These are phyloP conservation scores for Globisporangium irregulare DNA, from an alignment of 352 stramenopile genomes.

Conservation along the genomic window DNA sequence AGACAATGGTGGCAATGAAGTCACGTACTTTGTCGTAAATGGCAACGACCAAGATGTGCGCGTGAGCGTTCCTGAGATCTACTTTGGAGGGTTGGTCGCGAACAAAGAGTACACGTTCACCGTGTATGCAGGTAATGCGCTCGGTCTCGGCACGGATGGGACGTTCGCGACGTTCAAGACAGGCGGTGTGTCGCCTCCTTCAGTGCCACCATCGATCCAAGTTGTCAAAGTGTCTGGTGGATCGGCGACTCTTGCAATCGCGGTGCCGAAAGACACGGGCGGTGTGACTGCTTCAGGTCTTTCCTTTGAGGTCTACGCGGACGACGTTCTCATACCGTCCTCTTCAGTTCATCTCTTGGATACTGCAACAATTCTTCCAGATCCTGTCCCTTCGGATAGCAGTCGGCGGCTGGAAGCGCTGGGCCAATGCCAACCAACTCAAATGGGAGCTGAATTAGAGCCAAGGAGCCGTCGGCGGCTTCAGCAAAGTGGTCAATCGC, in stretches of 20 bases:
- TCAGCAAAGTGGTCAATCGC: neutral
- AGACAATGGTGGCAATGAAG: slow-evolving; percentile 49
- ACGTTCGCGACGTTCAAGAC: slow-evolving; percentile 27
- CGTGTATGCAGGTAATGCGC: slow-evolving; percentile 44
- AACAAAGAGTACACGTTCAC: slow-evolving; percentile 43
- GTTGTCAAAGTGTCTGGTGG: slow-evolving; percentile 38
- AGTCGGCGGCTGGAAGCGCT: slow-evolving; percentile 6
- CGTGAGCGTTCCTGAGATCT: slow-evolving; percentile 7
- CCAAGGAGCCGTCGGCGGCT: neutral
- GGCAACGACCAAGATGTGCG: slow-evolving; percentile 15
- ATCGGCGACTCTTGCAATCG: slow-evolving; percentile 29
- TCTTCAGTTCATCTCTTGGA: slow-evolving; percentile 16
- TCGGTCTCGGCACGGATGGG: slow-evolving; percentile 38
- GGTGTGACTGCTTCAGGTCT: slow-evolving; percentile 29
- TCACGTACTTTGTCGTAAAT: slow-evolving; percentile 42
- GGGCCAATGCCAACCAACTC: neutral
- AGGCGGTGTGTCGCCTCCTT: slow-evolving; percentile 23
- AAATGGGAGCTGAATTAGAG: neutral
- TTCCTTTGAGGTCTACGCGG: slow-evolving; percentile 41
- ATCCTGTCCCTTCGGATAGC: neutral
- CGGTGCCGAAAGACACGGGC: slow-evolving; percentile 38
- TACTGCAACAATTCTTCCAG: neutral
- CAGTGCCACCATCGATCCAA: slow-evolving; percentile 21
- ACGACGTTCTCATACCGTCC: slow-evolving; percentile 26
- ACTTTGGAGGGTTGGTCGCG: slow-evolving; percentile 38